Evolutionary conservation across 257 asterid genomes (phyloP).

Genomic region (Rauvolfia tetraphylla): DNA sequence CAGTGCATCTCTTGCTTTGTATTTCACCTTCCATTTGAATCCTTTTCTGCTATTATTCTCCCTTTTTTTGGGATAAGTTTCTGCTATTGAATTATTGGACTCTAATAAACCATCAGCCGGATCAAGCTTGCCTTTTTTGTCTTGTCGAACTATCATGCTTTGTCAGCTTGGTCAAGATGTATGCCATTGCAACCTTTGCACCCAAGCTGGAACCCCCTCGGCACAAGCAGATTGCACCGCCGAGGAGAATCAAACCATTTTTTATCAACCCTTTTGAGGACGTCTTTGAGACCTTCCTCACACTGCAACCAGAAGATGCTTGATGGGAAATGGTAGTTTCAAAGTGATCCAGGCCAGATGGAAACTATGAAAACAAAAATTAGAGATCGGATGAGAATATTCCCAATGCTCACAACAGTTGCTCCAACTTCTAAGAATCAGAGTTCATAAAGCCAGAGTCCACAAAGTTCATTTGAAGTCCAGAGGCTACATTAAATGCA

Average conservation of each 20-base stretch:
- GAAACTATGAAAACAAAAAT: slow-evolving; percentile 38
- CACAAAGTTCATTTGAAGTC: background rate
- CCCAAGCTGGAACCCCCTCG: slow-evolving; percentile 75
- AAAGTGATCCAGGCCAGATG: slow-evolving; percentile 47
- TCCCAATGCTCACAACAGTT: background rate
- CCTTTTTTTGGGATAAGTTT: too few species aligned
- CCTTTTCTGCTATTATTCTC: background rate
- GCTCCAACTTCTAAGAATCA: too few species aligned
- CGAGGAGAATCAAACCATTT: slow-evolving; percentile 59
- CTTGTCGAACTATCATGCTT: slow-evolving; percentile 33
- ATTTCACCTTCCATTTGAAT: background rate
- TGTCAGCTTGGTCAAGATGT: slow-evolving; percentile 60
- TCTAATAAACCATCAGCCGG: background rate
- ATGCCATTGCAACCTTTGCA: slow-evolving; percentile 81
- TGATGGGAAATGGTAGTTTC: slow-evolving; percentile 17
- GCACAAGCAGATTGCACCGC: slow-evolving; percentile 71
- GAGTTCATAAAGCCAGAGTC: background rate
- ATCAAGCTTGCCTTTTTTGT: slow-evolving; percentile 13
- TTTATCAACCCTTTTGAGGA: slow-evolving; percentile 52
- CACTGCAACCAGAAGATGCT: slow-evolving; percentile 32
- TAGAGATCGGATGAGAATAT: background rate
- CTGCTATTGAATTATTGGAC: background rate
- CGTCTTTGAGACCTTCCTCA: slow-evolving; percentile 34
- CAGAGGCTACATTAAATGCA: background rate
- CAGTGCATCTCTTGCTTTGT: background rate